Conservation (phyloP, 2,329 filamentous ascomycete genomes). For the Aspergillus luchuensis region DNA sequence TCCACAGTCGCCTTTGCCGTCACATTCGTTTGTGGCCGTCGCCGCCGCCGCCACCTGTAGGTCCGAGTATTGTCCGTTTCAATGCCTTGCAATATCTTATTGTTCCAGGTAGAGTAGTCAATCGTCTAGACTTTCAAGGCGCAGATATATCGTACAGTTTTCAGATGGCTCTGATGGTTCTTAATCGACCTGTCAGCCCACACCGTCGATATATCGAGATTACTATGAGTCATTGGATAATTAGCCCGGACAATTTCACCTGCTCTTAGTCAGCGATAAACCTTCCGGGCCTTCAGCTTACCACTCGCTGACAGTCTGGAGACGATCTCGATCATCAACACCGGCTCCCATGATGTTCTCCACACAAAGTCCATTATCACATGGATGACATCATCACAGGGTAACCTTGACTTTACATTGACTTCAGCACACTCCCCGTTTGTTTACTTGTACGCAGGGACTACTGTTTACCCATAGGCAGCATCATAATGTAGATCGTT, state of each 20-base stretch:
- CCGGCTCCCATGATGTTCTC: neutral
- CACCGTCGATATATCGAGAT: too few species aligned
- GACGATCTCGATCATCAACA: neutral
- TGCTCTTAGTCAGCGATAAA: neutral
- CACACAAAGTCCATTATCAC: neutral
- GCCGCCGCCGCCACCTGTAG: neutral
- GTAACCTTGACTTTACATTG: neutral
- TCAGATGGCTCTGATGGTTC: neutral
- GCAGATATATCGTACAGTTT: neutral
- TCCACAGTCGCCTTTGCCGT: neutral
- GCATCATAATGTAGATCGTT: neutral
- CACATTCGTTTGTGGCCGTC: neutral
- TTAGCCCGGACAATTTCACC: neutral
- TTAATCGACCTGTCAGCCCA: neutral
- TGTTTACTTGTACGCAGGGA: neutral
- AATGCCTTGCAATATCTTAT: neutral
- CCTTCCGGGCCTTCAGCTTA: neutral
- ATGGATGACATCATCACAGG: neutral
- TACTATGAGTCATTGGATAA: too few species aligned
- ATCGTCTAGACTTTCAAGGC: neutral
- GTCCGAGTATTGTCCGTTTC: neutral
- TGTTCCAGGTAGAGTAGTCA: neutral
- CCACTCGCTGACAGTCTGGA: neutral
- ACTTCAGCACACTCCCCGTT: neutral
- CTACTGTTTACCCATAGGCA: neutral